Evolutionary conservation across 352 stramenopile genomes (phyloP).

Genomic region (Globisporangium alternatum): DNA sequence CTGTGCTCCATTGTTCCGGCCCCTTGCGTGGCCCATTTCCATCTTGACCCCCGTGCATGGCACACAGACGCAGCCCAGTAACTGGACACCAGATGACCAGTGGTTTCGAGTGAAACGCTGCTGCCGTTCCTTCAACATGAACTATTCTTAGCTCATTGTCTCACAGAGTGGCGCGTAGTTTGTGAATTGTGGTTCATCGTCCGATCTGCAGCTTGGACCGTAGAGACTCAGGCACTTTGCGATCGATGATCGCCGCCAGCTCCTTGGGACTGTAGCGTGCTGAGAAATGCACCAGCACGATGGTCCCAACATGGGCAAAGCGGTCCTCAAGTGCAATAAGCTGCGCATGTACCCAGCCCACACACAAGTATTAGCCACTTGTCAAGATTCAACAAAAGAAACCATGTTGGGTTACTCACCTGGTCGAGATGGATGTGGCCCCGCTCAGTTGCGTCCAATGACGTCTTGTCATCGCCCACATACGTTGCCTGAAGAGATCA

Average conservation of each 20-base stretch:
- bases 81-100: neutral
- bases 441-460: slow-evolving; percentile 37
- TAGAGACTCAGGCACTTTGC: slow-evolving; percentile 33
- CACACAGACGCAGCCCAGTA: neutral
- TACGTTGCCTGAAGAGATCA: slow-evolving; percentile 52
- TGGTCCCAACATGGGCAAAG: slow-evolving; percentile 47
- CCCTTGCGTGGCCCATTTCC: neutral
- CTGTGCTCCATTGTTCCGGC: neutral
- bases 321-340: slow-evolving; percentile 34
- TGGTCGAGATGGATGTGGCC: slow-evolving; percentile 79
- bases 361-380: neutral
- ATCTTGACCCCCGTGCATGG: neutral
- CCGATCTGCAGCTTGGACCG: slow-evolving; percentile 34
- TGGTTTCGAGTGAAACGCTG: slow-evolving; percentile 3
- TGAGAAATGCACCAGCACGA: slow-evolving; percentile 79
- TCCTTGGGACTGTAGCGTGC: slow-evolving; percentile 46
- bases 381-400: neutral
- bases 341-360: slow-evolving; percentile 7
- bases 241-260: slow-evolving; percentile 29
- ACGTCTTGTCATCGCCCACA: slow-evolving; percentile 43
- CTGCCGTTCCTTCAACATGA: neutral
- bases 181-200: neutral
- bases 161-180: neutral
- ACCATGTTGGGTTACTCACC: slow-evolving; percentile 22
- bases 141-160: neutral